A percentile compares a stretch with the other conserved stretches of the same genome.
Evolutionary conservation across 2,329 filamentous ascomycete species (phyloP).

Genomic region (Seiridium unicorne): DNA sequence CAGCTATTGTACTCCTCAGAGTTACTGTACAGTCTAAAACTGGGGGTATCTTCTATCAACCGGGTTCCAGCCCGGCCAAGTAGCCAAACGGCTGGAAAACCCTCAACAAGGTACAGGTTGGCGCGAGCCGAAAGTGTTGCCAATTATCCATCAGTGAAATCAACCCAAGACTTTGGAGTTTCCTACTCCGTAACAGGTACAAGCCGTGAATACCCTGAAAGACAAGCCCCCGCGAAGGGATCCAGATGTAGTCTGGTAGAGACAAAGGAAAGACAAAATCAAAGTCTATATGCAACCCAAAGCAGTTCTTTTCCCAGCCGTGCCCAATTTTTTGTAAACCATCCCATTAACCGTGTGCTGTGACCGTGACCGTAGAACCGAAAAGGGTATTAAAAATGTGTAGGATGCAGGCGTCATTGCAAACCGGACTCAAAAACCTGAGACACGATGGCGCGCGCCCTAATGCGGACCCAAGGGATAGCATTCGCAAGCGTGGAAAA

Average conservation of each 20-base stretch:
- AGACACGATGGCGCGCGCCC: not conserved
- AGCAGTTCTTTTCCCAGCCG: constrained; percentile 25
- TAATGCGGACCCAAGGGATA: not conserved
- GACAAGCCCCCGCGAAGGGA: constrained; percentile 21
- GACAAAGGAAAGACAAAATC: constrained; percentile 23
- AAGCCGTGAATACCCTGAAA: constrained; percentile 17
- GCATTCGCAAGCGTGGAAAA: not conserved
- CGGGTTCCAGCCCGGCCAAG: constrained; percentile 32
- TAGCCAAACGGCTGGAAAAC: constrained; percentile 25
- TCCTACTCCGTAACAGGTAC: constrained; percentile 25
- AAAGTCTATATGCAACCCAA: constrained; percentile 32
- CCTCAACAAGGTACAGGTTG: constrained; percentile 19
- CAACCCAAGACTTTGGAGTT: constrained; percentile 4
- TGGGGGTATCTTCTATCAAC: constrained; percentile 34
- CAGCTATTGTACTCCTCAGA: constrained; percentile 2
- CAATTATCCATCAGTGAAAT: constrained; percentile 18
- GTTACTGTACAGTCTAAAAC: constrained; percentile 34
- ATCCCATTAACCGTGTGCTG: constrained; percentile 17
- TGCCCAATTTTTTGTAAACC: constrained; percentile 27
- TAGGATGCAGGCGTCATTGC: not conserved
- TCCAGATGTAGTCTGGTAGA: constrained; percentile 7
- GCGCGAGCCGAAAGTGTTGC: constrained; percentile 19
- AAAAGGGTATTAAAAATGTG: constrained; percentile 9
- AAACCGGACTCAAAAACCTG: not conserved
- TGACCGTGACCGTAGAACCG: constrained; percentile 7